Evolutionary conservation across 83 land plant genomes (phyloP).

Genomic region (Thuja plicata): DNA sequence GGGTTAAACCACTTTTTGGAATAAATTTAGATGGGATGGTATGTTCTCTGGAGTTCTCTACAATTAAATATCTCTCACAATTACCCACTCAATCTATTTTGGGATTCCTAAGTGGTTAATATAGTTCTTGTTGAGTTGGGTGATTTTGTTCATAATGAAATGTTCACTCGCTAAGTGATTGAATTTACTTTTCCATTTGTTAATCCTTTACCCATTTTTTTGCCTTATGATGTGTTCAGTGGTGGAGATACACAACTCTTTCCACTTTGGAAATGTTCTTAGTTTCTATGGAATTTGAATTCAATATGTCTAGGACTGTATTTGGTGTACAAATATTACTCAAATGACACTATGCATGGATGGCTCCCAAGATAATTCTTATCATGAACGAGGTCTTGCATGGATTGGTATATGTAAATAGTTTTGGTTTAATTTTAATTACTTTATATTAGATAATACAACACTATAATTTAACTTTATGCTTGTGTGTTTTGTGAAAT

Average conservation of each 20-base stretch:
- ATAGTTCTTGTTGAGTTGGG: too few relatives aligned
- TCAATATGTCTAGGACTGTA: not conserved
- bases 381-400: too few relatives aligned
- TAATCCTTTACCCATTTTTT: too few relatives aligned
- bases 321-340: not conserved
- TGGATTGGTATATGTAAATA: too few relatives aligned
- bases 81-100: not conserved
- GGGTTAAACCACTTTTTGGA: conserved; percentile 92
- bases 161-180: too few relatives aligned
- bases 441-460: too few relatives aligned
- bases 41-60: conserved; percentile 4
- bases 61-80: not conserved
- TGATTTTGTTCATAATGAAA: too few relatives aligned
- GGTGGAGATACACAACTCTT: not conserved
- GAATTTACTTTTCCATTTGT: too few relatives aligned
- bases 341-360: not conserved
- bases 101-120: too few relatives aligned
- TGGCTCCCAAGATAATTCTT: too few relatives aligned
- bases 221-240: not conserved
- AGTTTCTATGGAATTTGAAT: not conserved
- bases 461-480: too few relatives aligned
- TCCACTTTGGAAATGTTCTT: not conserved
- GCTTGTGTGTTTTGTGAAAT: not conserved
- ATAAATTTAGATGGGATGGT: conserved; percentile 89
- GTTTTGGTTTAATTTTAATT: too few relatives aligned